Evolutionary conservation across 2,329 filamentous ascomycete species (phyloP), one percentile per base, ranked within the genome.

Genomic region (Penicillium sp.): DNA sequence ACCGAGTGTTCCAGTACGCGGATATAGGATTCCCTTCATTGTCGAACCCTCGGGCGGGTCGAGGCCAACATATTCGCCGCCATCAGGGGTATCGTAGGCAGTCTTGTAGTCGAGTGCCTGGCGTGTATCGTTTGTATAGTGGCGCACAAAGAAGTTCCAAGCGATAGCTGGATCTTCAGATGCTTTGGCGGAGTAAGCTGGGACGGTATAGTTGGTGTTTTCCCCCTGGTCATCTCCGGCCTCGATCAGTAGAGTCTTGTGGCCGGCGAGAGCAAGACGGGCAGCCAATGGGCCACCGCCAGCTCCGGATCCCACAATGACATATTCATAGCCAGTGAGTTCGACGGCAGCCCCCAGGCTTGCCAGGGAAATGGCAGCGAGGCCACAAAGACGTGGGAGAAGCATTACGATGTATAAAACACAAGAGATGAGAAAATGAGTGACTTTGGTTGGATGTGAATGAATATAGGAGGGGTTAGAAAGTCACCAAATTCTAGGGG

Each of bases 21-120:
- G 84, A 62, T 87, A 87, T 8, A 82, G 73, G 14, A 80, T 81
- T 4, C 85, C 85, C 59, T 81, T 75, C 57, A 78, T 69, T 4
- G 66, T 75, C 1, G 83, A 81, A 12, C 80, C 82, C 6, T 71
- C 69, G 0, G 84, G 84, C 1, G 82, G 82, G 54, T 76, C 72
- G 6, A 79, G 69, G 14, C 84, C 84, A 15, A 78, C 81, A 63
- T 85, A 85, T 27, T 79, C 69, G 2, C 70, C 67, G 14, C 82
- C 82, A 45, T 80, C 70, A 0, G 79, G 73, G 0, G 69, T 78
- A 70, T 61, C 71, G 66, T 65, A 74, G 9, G 77, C 74, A 44
- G 76, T 70, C 51, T 77, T 73, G 44, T 69, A 69, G 57, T 73
- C 68, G 23, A 63, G 58, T 12, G 57, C 60, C 51, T 71, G 65